Evolutionary conservation across 2,329 filamentous ascomycete genomes (phyloP).

Genomic region (Sporothrix brunneoviolacea): DNA sequence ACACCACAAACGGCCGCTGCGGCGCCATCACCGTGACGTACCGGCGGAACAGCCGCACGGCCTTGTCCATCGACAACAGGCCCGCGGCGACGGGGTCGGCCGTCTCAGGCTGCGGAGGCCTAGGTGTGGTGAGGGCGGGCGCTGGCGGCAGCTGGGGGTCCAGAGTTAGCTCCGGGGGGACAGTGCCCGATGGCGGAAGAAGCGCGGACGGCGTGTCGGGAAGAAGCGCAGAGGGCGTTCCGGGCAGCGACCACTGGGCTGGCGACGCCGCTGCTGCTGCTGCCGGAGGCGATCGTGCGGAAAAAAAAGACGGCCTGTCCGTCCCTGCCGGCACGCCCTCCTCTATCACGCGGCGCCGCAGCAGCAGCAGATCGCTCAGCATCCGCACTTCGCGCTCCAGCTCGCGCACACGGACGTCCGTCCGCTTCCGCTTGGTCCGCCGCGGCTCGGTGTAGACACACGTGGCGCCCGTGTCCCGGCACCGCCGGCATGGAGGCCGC

Average conservation of each 20-base stretch:
- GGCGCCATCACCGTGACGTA: slow-evolving; percentile 15
- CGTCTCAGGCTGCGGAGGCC: not conserved
- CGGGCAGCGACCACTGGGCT: not conserved
- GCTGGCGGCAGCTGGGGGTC: too few species aligned
- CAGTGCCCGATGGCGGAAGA: not conserved
- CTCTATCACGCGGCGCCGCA: not conserved
- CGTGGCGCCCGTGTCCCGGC: slow-evolving; percentile 1
- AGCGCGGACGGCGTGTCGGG: not conserved
- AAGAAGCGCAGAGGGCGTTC: not conserved
- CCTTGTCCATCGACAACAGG: slow-evolving; percentile 10
- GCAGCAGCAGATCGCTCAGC: slow-evolving; percentile 31
- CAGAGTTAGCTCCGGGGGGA: not conserved
- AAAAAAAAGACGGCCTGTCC: not conserved
- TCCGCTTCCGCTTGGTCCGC: slow-evolving; percentile 15
- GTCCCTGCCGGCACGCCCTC: not conserved
- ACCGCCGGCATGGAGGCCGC: slow-evolving; percentile 13
- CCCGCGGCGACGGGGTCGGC: slow-evolving; percentile 13
- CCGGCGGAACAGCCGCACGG: slow-evolving; percentile 9
- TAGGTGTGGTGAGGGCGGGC: too few species aligned
- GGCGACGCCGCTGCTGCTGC: not conserved
- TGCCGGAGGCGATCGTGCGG: not conserved
- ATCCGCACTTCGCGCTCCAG: slow-evolving; percentile 72
- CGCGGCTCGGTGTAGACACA: slow-evolving; percentile 15
- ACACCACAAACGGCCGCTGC: slow-evolving; percentile 16
- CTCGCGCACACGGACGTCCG: slow-evolving; percentile 64